Evolutionary conservation across 2,329 filamentous ascomycete genomes (phyloP).

Genomic region (Sporothrix globosa): DNA sequence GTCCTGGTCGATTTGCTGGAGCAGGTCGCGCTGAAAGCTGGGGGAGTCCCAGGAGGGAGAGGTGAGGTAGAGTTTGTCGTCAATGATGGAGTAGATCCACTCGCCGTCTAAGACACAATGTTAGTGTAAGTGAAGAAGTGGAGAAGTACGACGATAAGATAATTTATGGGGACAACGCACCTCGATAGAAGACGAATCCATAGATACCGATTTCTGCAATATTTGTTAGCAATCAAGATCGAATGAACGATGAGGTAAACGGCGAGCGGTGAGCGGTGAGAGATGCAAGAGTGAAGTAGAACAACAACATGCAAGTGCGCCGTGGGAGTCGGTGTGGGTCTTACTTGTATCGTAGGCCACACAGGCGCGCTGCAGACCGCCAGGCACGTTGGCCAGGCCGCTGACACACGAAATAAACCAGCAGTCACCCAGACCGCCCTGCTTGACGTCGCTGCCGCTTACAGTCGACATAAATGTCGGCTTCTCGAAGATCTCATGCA

Average conservation of each 20-base stretch:
- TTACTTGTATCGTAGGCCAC: slow-evolving; percentile 69
- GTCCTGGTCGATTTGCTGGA: slow-evolving; percentile 74
- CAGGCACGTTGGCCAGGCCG: slow-evolving; percentile 73
- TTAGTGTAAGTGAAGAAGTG: slow-evolving; percentile 21
- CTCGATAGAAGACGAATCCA: slow-evolving; percentile 83
- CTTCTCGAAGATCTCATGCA: slow-evolving; percentile 73
- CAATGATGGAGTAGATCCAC: slow-evolving; percentile 89
- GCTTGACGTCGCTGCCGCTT: slow-evolving; percentile 73
- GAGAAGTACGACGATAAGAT: not conserved
- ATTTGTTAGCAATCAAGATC: not conserved
- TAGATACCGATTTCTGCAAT: slow-evolving; percentile 72
- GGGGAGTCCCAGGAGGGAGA: slow-evolving; percentile 81
- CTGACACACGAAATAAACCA: slow-evolving; percentile 81
- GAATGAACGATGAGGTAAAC: too few species aligned
- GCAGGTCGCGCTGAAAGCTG: slow-evolving; percentile 71
- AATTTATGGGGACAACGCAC: slow-evolving; percentile 38
- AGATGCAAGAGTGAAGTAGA: too few species aligned
- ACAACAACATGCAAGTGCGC: too few species aligned
- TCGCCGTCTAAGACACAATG: slow-evolving; percentile 64
- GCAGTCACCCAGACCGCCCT: slow-evolving; percentile 78
- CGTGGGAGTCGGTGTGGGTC: slow-evolving; percentile 33
- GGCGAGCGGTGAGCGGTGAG: too few species aligned
- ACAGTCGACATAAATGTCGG: slow-evolving; percentile 69
- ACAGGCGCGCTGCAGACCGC: slow-evolving; percentile 71
- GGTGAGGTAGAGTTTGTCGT: slow-evolving; percentile 85